Evolutionary conservation across 257 asterid genomes (phyloP), one percentile per base, ranked within the genome.

Genomic region (Mentha longifolia): DNA sequence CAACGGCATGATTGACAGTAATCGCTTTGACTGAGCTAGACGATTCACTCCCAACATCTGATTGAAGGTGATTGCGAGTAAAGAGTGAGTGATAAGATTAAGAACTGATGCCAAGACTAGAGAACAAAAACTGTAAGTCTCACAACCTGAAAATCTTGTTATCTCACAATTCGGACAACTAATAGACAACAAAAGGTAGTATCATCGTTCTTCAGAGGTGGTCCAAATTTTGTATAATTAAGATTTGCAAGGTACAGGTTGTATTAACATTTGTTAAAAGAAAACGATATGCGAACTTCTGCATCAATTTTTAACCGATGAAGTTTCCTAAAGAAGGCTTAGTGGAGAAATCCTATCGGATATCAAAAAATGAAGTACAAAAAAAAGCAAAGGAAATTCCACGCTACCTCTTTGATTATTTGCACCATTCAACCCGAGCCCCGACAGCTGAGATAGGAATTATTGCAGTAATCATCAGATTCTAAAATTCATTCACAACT

Each of bases 391-490:
- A 41, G 72, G n/a, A 56, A 39, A 45, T n/a, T 45, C 6, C 43
- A 30, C 57, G 60, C 46, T 49, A 80, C 88, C 81, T 72, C 46
- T 58, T 11, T 11, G 76, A 37, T 3, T 62, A 52, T 71, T 43
- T 37, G 71, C 74, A 37, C 78, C 85, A 65, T 77, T 72, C 1
- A 81, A 79, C 30, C 65, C 50, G 22, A 43, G 45, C 46, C 81
- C 82, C 45, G 68, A 72, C 56, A 74, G 70, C 89, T 81, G 83
- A n/a, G 71, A 72, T 65, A 67, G 13, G 70, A 70, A 56, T 61
- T 63, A 51, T 20, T 62, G 42, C 37, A 79, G 59, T 62, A 61
- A 68, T 51, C 45, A 78, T 67, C 25, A 59, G 42, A 46, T 58
- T 61, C 46, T 4, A 13, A 59, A 46, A 58, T 49, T 15, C 11